These are phyloP conservation scores for Geotrichum klebahnii DNA, from an alignment of 1,139 yeast species.

Conservation along the genomic window DNA sequence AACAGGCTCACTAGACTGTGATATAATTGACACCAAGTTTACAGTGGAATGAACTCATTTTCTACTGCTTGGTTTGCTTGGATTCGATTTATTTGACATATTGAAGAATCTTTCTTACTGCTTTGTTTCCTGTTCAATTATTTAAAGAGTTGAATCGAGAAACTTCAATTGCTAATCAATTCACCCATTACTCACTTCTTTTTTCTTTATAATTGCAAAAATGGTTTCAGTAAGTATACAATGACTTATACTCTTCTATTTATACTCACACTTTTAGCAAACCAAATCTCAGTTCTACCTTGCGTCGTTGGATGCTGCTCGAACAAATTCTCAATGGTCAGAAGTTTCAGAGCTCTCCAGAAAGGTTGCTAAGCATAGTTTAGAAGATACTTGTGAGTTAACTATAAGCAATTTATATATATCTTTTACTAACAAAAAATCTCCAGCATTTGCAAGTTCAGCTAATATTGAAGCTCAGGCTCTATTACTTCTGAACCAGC, in stretches of 20 bases:
- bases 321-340: constrained; percentile 27
- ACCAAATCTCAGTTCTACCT: constrained; percentile 21
- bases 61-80: too few relatives aligned
- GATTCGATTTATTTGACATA: not conserved
- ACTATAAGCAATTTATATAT: too few relatives aligned
- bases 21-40: too few relatives aligned
- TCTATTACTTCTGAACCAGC: not conserved
- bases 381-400: constrained; percentile 20
- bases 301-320: constrained; percentile 27
- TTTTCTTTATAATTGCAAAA: not conserved
- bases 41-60: too few relatives aligned
- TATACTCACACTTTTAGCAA: not conserved
- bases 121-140: not conserved
- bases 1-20: too few relatives aligned
- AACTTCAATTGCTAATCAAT: not conserved
- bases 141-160: not conserved
- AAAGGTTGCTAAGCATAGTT: constrained; percentile 26
- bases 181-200: not conserved
- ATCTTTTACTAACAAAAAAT: not conserved
- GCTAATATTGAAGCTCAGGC: constrained; percentile 19
- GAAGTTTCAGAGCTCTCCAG: constrained; percentile 28
- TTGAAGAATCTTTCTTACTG: too few relatives aligned
- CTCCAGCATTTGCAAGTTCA: constrained; percentile 19
- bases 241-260: not conserved
- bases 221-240: constrained; percentile 10